A percentile compares a stretch with the other conserved stretches of the same genome.
Evolutionary conservation across 208 protist genomes (phyloP).

Genomic region (Trypanosoma cruzi): DNA sequence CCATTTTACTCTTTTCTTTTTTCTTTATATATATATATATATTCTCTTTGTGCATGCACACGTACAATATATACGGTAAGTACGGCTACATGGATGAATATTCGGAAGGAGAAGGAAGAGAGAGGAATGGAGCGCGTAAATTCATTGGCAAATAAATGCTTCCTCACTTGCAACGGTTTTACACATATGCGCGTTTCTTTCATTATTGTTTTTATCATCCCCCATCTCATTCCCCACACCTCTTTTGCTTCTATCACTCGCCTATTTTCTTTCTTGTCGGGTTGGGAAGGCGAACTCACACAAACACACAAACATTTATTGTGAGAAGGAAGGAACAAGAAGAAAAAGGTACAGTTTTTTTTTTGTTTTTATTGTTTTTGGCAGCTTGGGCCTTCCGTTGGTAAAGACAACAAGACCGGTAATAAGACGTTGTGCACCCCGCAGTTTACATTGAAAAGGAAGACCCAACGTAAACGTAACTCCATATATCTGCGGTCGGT

Average conservation of each 20-base stretch:
- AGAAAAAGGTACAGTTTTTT: background rate
- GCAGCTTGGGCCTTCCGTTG: background rate
- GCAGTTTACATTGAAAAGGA: background rate
- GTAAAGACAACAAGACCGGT: background rate
- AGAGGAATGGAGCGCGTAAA: background rate
- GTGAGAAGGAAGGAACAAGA: background rate
- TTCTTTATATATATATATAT: too few species aligned
- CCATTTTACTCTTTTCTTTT: too few species aligned
- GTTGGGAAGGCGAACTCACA: background rate
- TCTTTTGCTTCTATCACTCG: background rate
- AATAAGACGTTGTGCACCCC: background rate
- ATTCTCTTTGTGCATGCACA: background rate
- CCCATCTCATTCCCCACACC: background rate
- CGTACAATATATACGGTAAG: background rate
- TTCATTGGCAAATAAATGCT: constrained; percentile 15
- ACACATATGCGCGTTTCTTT: background rate
- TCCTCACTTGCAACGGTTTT: background rate
- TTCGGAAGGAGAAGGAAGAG: background rate
- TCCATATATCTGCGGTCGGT: background rate
- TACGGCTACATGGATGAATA: too few species aligned
- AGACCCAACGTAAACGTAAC: background rate
- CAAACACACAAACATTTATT: background rate
- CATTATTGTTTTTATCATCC: background rate
- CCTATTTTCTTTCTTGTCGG: background rate
- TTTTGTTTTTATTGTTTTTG: too few species aligned